Conservation (phyloP, 768 basidiomycete species). For the Lanmaoa pseudosensibilis region DNA sequence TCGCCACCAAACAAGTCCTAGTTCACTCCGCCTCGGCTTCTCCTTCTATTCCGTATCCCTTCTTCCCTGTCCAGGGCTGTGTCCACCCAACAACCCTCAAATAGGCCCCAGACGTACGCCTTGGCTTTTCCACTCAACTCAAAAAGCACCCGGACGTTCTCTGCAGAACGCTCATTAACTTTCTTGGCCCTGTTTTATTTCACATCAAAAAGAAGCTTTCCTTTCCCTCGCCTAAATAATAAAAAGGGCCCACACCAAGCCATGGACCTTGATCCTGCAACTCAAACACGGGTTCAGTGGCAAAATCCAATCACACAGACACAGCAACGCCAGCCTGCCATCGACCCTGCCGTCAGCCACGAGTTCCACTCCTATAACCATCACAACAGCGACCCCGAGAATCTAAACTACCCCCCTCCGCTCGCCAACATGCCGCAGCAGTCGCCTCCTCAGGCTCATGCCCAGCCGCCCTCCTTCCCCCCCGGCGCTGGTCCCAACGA, state of each 20-base stretch:
- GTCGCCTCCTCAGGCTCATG: slow-evolving; percentile 28
- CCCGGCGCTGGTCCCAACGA: slow-evolving; percentile 37
- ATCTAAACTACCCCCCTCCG: slow-evolving; percentile 27
- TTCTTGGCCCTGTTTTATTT: slow-evolving; percentile 24
- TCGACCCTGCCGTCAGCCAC: slow-evolving; percentile 36
- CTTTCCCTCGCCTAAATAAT: slow-evolving; percentile 40
- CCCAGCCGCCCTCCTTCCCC: slow-evolving; percentile 39
- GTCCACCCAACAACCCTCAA: slow-evolving; percentile 8
- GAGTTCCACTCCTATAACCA: slow-evolving; percentile 35
- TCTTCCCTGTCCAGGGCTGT: slow-evolving; percentile 17
- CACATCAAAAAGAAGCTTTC: slow-evolving; percentile 37
- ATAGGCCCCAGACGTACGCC: slow-evolving; percentile 16
- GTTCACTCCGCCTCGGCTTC: slow-evolving; percentile 12
- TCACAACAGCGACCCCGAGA: slow-evolving; percentile 25
- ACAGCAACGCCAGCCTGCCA: slow-evolving; percentile 34
- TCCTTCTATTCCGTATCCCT: slow-evolving; percentile 7
- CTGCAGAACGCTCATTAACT: slow-evolving; percentile 28
- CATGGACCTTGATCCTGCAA: slow-evolving; percentile 38
- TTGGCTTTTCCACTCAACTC: slow-evolving; percentile 11
- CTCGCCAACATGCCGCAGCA: slow-evolving; percentile 34
- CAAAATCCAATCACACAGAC: slow-evolving; percentile 34
- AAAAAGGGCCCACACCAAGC: slow-evolving; percentile 32
- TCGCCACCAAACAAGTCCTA: background rate
- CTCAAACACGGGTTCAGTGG: slow-evolving; percentile 37
- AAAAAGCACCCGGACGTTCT: slow-evolving; percentile 27